Evolutionary conservation across 2,329 filamentous ascomycete species (phyloP).

Genomic region (Talaromyces sp.): DNA sequence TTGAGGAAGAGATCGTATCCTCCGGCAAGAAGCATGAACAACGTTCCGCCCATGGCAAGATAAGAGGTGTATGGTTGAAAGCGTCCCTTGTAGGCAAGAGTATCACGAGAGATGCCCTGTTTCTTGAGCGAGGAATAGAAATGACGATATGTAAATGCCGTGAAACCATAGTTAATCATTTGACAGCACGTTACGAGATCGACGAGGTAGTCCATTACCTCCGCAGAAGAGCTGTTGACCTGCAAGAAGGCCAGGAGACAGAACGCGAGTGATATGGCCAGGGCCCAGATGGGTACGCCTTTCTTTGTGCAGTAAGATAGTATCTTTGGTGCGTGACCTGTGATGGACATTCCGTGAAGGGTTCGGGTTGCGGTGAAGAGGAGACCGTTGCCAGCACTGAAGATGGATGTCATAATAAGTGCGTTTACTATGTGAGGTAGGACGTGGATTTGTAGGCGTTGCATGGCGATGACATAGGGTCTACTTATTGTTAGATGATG

Average conservation of each 20-base stretch:
- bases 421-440: constrained; percentile 66
- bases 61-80: constrained; percentile 67
- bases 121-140: constrained; percentile 59
- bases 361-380: constrained; percentile 68
- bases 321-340: constrained; percentile 65
- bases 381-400: constrained; percentile 71
- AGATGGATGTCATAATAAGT: constrained; percentile 68
- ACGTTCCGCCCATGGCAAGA: constrained; percentile 63
- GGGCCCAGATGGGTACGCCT: constrained; percentile 64
- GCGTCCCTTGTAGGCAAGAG: constrained; percentile 62
- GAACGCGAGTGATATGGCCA: constrained; percentile 58
- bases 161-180: constrained; percentile 63
- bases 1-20: constrained; percentile 68
- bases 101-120: constrained; percentile 53
- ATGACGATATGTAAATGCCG: constrained; percentile 58
- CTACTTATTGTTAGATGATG: background rate
- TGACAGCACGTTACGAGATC: constrained; percentile 48
- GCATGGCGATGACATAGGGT: constrained; percentile 70
- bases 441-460: constrained; percentile 56
- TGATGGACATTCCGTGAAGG: constrained; percentile 64
- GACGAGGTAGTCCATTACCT: constrained; percentile 60
- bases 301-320: constrained; percentile 64
- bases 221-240: constrained; percentile 51
- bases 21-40: constrained; percentile 70
- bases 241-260: constrained; percentile 66